These are phyloP conservation scores for Colletotrichum nymphaeae DNA, from an alignment of 2,329 filamentous ascomycete genomes.

Conservation along the genomic window DNA sequence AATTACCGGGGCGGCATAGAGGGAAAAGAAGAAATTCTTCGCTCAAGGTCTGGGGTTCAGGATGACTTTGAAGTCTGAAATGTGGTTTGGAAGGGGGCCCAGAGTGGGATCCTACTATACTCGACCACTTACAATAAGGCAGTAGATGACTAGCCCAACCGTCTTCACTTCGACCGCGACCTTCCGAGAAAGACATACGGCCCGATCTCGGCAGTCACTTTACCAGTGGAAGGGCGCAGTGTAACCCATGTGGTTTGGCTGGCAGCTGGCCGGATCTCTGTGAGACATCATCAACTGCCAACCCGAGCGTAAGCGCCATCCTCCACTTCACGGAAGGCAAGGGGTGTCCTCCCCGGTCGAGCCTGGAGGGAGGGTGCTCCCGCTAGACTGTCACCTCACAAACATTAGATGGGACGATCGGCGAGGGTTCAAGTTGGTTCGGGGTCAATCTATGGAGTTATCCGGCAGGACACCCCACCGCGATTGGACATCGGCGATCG, in stretches of 20 bases:
- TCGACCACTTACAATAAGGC: not conserved
- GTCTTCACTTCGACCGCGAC: not conserved
- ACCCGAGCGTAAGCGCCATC: not conserved
- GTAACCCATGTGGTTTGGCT: not conserved
- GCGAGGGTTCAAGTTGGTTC: not conserved
- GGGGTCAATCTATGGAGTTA: not conserved
- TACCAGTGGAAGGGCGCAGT: not conserved
- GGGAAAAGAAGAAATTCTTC: not conserved
- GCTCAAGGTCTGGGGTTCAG: not conserved
- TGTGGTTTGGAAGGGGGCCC: no score
- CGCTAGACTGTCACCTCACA: not conserved
- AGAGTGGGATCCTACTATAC: not conserved
- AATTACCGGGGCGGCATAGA: not conserved
- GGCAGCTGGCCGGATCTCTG: not conserved
- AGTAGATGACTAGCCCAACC: not conserved
- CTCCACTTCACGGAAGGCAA: constrained; percentile 6
- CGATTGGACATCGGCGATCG: not conserved
- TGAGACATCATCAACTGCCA: constrained; percentile 2
- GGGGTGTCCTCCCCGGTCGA: constrained; percentile 1
- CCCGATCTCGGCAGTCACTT: not conserved
- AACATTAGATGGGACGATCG: not conserved
- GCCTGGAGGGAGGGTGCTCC: not conserved
- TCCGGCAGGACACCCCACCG: not conserved
- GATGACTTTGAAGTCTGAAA: not conserved
- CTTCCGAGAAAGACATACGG: not conserved